Evolutionary conservation across 331 rosid species (phyloP).

Genomic region (Malus hybrid): DNA sequence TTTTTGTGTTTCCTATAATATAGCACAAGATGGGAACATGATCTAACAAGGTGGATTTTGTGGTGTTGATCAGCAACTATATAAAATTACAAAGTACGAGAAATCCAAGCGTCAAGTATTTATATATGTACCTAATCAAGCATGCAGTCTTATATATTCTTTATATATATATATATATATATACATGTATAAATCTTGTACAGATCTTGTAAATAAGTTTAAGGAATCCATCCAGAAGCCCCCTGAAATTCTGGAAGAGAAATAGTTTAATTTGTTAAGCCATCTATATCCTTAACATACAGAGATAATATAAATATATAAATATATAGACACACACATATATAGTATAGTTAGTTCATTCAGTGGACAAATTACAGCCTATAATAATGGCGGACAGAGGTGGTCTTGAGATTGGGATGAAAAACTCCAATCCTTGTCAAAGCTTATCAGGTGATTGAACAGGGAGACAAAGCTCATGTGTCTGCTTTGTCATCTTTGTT

Average conservation of each 20-base stretch:
- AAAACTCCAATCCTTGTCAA: background rate
- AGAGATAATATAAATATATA: no score
- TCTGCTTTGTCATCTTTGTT: conserved; percentile 40
- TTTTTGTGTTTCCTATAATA: no score
- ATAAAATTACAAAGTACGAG: background rate
- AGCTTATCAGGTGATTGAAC: conserved; percentile 22
- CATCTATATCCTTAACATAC: no score
- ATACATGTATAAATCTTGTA: no score
- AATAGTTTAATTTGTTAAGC: background rate
- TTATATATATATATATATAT: no score
- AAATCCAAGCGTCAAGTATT: background rate
- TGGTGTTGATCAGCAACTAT: background rate
- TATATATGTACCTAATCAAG: background rate
- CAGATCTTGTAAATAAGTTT: no score
- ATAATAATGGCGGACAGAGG: no score
- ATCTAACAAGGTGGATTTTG: background rate
- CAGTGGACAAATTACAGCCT: no score
- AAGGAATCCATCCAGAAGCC: background rate
- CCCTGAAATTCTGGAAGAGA: background rate
- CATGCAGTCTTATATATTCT: background rate
- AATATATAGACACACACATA: no score
- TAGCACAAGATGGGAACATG: no score
- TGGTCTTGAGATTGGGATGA: no score
- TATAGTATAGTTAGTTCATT: no score
- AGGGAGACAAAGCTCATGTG: conserved; percentile 34